A percentile compares a stretch with the other conserved stretches of the same genome.
phyloP scores from a whole-genome alignment of 75 land plant species.

The Cupressus sempervirens region DNA sequence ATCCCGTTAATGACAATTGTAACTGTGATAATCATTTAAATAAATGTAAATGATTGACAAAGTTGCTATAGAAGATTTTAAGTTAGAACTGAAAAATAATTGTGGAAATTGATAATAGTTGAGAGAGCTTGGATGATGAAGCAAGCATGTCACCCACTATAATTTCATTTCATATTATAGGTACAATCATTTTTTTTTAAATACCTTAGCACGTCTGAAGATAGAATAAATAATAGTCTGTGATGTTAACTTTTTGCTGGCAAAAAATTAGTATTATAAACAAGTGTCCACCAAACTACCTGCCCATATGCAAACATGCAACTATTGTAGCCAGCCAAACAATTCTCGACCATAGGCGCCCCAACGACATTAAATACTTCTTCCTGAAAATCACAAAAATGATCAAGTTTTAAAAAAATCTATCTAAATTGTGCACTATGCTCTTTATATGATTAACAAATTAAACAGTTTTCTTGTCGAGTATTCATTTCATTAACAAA shows the following conservation, averaged over 20 bases:
- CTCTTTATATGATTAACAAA: background rate
- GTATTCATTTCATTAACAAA: background rate
- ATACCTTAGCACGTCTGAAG: background rate
- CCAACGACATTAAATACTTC: slow-evolving; percentile 44
- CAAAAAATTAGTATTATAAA: background rate
- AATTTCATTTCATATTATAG: background rate
- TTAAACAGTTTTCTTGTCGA: background rate
- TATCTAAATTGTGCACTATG: background rate
- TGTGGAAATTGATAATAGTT: background rate
- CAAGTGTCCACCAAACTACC: slow-evolving; percentile 9
- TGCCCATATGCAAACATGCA: slow-evolving; percentile 66
- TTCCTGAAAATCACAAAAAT: slow-evolving; percentile 27
- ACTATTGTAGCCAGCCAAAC: slow-evolving; percentile 58
- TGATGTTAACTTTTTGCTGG: background rate
- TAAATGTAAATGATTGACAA: background rate
- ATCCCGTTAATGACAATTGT: background rate
- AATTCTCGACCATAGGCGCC: slow-evolving; percentile 60
- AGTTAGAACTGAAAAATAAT: background rate
- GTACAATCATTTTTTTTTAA: background rate
- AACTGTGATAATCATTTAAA: background rate
- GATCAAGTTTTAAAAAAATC: background rate
- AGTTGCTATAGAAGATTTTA: background rate
- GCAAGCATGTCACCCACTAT: background rate
- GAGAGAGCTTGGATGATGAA: background rate
- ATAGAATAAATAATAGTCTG: background rate